Evolutionary conservation across 805 yeast genomes (phyloP).

Genomic region (Sugiyamaella chiloensis): DNA sequence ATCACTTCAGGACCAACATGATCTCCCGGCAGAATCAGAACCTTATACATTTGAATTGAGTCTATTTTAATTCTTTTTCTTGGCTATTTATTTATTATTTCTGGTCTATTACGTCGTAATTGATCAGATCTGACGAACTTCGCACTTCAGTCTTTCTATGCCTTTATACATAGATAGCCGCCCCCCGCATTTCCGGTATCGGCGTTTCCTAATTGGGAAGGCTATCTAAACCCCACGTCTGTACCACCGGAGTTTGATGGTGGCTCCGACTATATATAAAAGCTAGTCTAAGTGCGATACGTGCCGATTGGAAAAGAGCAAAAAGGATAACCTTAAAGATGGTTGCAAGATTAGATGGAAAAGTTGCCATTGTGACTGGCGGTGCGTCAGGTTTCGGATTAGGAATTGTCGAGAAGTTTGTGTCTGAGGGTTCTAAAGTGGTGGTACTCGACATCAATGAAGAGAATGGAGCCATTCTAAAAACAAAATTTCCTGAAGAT

Average conservation of each 20-base stretch:
- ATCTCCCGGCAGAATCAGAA: slow-evolving; percentile 86
- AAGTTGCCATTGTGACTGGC: slow-evolving; percentile 45
- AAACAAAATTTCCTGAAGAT: slow-evolving; percentile 1
- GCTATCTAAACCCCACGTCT: slow-evolving; percentile 4
- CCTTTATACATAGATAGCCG: no score
- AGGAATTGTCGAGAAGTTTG: slow-evolving; percentile 24
- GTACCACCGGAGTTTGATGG: slow-evolving; percentile 6
- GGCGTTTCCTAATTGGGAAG: slow-evolving; percentile 2
- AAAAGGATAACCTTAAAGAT: neutral
- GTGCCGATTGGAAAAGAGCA: no score
- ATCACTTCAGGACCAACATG: slow-evolving; percentile 87
- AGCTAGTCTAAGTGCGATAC: neutral
- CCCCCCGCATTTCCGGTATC: slow-evolving; percentile 6
- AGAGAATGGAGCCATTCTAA: slow-evolving; percentile 12
- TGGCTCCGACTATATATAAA: slow-evolving; percentile 1
- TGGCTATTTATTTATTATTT: no score
- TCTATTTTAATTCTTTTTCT: no score
- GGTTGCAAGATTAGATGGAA: slow-evolving; percentile 29
- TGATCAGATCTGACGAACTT: no score
- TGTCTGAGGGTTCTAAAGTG: slow-evolving; percentile 20
- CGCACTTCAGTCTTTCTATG: no score
- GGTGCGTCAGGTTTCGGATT: slow-evolving; percentile 45
- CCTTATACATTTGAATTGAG: neutral
- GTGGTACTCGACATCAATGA: slow-evolving; percentile 18
- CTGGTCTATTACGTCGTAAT: no score